A percentile compares a stretch with the other conserved stretches of the same genome.
Conservation (phyloP, 208 protist genomes). For the Acanthamoeba culbertsoni region DNA sequence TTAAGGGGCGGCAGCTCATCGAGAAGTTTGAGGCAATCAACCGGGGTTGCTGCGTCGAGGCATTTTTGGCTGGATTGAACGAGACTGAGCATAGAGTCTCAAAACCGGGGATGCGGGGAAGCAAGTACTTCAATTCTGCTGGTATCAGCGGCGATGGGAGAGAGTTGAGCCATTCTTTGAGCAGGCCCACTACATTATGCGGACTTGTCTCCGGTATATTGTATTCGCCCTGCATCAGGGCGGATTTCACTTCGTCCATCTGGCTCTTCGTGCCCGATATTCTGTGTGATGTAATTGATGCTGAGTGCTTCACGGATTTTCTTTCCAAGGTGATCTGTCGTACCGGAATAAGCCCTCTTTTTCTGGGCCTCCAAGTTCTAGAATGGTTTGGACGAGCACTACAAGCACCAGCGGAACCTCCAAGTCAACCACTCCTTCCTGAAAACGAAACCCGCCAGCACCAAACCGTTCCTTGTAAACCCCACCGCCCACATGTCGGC, state of each 20-base stretch:
- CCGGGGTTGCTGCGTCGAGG: neutral
- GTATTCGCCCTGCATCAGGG: conserved; percentile 4
- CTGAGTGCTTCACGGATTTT: neutral
- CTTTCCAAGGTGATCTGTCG: neutral
- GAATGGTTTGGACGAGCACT: neutral
- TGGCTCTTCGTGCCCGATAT: conserved; percentile 25
- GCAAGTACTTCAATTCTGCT: neutral
- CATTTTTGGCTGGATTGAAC: neutral
- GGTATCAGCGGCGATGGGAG: conserved; percentile 17
- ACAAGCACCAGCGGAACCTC: neutral
- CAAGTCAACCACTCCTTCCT: neutral
- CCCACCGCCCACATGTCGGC: too few species aligned
- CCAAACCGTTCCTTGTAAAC: too few species aligned
- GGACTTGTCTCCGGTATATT: conserved; percentile 8
- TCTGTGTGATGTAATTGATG: neutral
- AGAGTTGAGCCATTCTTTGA: conserved; percentile 39
- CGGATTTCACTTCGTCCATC: conserved; percentile 31
- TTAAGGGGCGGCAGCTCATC: neutral
- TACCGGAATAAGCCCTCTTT: conserved; percentile 22
- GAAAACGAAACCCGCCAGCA: neutral
- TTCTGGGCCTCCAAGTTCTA: conserved; percentile 1
- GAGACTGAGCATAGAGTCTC: neutral
- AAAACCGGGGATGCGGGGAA: neutral
- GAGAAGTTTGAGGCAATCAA: neutral
- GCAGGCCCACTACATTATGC: conserved; percentile 11